Evolutionary conservation across 495 filamentous ascomycete genomes (phyloP).

Genomic region (Cairneyella variabilis): DNA sequence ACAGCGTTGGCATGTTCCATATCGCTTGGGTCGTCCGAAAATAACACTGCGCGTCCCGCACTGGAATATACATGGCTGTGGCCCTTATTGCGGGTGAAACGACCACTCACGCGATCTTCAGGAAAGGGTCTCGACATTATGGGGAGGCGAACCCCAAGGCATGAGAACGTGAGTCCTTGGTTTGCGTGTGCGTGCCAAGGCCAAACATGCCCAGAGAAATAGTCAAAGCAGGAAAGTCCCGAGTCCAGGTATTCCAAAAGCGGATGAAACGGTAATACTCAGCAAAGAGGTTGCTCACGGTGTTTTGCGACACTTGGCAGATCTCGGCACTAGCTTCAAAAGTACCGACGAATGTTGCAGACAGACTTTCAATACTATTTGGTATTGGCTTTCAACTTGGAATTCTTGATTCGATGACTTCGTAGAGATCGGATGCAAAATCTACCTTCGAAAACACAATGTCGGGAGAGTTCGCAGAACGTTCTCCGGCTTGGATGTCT

Average conservation of each 20-base stretch:
- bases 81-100: not conserved
- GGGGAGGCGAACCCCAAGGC: not conserved
- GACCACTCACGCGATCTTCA: not conserved
- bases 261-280: conserved; percentile 3
- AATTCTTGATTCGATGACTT: not conserved
- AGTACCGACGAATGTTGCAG: not conserved
- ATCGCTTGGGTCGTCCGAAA: not conserved
- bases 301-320: conserved; percentile 14
- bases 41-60: not conserved
- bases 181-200: no score
- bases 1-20: conserved; percentile 7
- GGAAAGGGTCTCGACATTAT: not conserved
- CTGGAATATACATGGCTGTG: not conserved
- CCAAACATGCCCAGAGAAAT: conserved; percentile 5
- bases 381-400: not conserved
- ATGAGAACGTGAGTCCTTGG: conserved; percentile 1
- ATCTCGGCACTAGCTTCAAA: not conserved
- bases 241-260: no score
- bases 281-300: not conserved
- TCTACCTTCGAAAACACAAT: not conserved
- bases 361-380: not conserved
- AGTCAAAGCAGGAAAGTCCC: not conserved
- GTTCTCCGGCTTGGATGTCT: no score
- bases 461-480: no score
- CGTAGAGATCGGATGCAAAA: not conserved